A percentile compares a stretch with the other conserved stretches of the same genome.
Evolutionary conservation across 176 grass and related monocot species (phyloP).

Genomic region (Juncus inflexus): DNA sequence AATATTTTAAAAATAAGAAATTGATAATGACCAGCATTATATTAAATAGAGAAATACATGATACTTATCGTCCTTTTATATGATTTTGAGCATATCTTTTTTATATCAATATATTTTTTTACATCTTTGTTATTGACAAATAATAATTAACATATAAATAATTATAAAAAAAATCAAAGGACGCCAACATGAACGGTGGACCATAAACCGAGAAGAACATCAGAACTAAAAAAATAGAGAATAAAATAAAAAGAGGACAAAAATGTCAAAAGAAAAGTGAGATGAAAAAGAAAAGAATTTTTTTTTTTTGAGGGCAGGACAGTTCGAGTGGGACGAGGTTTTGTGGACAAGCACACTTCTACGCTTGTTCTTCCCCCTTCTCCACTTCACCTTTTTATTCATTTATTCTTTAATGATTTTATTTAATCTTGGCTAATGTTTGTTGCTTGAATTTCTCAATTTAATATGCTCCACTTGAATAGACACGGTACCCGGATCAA

Average conservation of each 20-base stretch:
- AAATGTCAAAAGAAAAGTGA: background rate
- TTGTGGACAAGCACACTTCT: conserved; percentile 41
- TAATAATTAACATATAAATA: too few species aligned
- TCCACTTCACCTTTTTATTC: background rate
- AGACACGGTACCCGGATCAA: too few species aligned
- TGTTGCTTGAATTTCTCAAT: too few species aligned
- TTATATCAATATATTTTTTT: too few species aligned
- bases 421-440: background rate
- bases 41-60: too few species aligned
- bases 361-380: conserved; percentile 11
- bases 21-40: too few species aligned
- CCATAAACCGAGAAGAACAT: background rate
- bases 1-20: too few species aligned
- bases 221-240: background rate
- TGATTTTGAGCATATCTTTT: too few species aligned
- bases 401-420: background rate
- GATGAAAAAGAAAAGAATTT: conserved; percentile 6
- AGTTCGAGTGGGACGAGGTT: conserved; percentile 46
- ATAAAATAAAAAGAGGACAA: background rate
- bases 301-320: background rate
- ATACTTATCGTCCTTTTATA: too few species aligned
- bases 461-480: too few species aligned
- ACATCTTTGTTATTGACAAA: too few species aligned
- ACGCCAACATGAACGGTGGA: background rate
- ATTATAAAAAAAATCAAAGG: conserved; percentile 14